A percentile compares a stretch with the other conserved stretches of the same genome.
phyloP scores from a whole-genome alignment of 345 rosid species.

The Raphanus sativus region DNA sequence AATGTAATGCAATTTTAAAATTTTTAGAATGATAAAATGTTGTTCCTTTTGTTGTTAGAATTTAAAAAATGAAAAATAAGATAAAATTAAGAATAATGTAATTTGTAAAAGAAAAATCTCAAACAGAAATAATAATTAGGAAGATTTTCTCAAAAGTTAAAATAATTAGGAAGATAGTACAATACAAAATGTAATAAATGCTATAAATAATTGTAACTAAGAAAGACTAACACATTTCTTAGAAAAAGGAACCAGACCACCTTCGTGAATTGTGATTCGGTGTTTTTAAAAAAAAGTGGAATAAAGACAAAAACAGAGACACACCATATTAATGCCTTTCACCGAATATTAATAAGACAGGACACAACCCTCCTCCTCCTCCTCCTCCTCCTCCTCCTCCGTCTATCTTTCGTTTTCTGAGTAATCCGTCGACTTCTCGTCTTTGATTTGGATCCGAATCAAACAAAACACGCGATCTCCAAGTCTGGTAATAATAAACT shows the following conservation, averaged over 20 bases:
- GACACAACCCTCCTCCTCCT: constrained; percentile 32
- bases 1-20: not conserved
- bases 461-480: not conserved
- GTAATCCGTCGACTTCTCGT: not conserved
- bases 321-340: constrained; percentile 40
- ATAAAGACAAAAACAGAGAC: constrained; percentile 43
- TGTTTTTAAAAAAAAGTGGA: constrained; percentile 29
- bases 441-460: constrained; percentile 15
- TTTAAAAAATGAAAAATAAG: not conserved
- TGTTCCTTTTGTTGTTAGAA: not conserved
- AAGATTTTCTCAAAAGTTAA: not conserved
- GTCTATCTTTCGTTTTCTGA: constrained; percentile 16
- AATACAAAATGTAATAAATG: constrained; percentile 26
- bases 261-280: constrained; percentile 39
- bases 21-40: not conserved
- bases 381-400: constrained; percentile 12
- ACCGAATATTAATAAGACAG: constrained; percentile 41
- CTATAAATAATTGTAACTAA: constrained; percentile 4
- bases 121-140: not conserved
- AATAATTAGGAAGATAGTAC: constrained; percentile 19
- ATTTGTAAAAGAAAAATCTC: not conserved
- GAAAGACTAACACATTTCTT: not conserved
- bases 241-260: constrained; percentile 25
- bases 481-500: constrained; percentile 3
- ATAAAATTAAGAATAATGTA: not conserved